These are phyloP conservation scores for Stereocaulon alpinum DNA, from an alignment of 495 filamentous ascomycete species.

Conservation along the genomic window DNA sequence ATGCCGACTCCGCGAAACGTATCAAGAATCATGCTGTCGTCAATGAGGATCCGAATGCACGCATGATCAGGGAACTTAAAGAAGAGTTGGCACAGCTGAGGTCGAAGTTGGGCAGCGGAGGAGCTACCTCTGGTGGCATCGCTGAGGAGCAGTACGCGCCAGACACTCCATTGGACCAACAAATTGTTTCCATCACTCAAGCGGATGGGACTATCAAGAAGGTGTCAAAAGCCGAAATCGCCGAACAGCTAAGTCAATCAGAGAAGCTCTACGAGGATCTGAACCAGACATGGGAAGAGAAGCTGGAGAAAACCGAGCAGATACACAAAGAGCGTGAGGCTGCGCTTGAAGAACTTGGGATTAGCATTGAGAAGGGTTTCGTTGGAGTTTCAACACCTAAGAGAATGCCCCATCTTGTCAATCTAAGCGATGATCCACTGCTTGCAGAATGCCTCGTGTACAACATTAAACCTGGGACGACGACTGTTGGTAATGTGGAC, in stretches of 20 bases:
- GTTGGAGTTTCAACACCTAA: constrained; percentile 92
- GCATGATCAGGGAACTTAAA: constrained; percentile 97
- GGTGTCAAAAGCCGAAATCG: constrained; percentile 97
- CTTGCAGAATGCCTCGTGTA: constrained; percentile 96
- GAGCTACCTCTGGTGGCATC: constrained; percentile 35
- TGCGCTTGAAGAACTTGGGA: constrained; percentile 90
- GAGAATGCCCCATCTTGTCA: constrained; percentile 98
- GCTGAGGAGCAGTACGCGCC: constrained; percentile 77
- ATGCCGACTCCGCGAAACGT: constrained; percentile 94
- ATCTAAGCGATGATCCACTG: constrained; percentile 90
- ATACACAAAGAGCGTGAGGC: constrained; percentile 97
- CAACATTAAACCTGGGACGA: constrained; percentile 91
- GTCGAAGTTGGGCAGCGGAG: constrained; percentile 74
- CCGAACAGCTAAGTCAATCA: constrained; percentile 86
- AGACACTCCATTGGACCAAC: constrained; percentile 84
- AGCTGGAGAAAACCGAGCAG: constrained; percentile 83
- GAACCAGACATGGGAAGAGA: constrained; percentile 98
- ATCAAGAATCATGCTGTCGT: constrained; percentile 99
- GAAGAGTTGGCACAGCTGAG: constrained; percentile 83
- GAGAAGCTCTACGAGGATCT: constrained; percentile 95
- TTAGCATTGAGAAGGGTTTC: constrained; percentile 98
- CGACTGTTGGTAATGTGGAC: constrained; percentile 86
- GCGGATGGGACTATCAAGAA: constrained; percentile 81
- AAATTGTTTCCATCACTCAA: constrained; percentile 89
- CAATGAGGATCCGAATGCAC: constrained; percentile 97